A percentile compares a stretch with the other conserved stretches of the same genome.
These are phyloP conservation scores for Trichoderma guizhouense DNA, from an alignment of 2,329 filamentous ascomycete genomes.

Conservation along the genomic window DNA sequence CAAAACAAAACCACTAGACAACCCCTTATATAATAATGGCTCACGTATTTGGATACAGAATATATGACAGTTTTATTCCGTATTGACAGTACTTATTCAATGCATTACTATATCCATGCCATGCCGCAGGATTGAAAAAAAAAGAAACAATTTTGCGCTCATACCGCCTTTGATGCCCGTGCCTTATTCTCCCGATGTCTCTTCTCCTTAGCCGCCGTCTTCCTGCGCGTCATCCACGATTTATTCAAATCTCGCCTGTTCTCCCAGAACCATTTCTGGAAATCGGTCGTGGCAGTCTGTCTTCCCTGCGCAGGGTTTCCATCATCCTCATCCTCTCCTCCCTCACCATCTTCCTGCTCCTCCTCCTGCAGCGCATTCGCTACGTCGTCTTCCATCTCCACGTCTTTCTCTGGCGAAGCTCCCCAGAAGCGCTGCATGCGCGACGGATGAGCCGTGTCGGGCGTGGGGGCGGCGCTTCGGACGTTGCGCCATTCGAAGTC, in stretches of 20 bases:
- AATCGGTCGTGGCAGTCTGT: conserved; percentile 45
- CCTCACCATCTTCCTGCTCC: conserved; percentile 27
- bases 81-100: neutral
- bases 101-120: neutral
- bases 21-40: neutral
- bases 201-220: conserved; percentile 63
- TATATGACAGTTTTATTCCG: neutral
- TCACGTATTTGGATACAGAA: neutral
- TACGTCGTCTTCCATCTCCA: conserved; percentile 42
- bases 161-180: conserved; percentile 42
- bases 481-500: conserved; percentile 72
- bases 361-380: conserved; percentile 34
- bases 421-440: conserved; percentile 59
- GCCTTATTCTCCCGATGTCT: conserved; percentile 63
- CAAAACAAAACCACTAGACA: neutral
- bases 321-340: conserved; percentile 25
- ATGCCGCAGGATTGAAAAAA: neutral
- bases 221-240: conserved; percentile 63
- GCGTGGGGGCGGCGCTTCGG: conserved; percentile 90
- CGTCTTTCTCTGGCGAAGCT: conserved; percentile 28
- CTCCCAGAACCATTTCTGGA: conserved; percentile 67
- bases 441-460: conserved; percentile 80
- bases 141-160: conserved; percentile 3
- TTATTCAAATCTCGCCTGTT: conserved; percentile 62
- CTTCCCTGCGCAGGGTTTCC: conserved; percentile 21